Conservation (phyloP, 148 eudicot species). For the Chenopodium berlandieri region DNA sequence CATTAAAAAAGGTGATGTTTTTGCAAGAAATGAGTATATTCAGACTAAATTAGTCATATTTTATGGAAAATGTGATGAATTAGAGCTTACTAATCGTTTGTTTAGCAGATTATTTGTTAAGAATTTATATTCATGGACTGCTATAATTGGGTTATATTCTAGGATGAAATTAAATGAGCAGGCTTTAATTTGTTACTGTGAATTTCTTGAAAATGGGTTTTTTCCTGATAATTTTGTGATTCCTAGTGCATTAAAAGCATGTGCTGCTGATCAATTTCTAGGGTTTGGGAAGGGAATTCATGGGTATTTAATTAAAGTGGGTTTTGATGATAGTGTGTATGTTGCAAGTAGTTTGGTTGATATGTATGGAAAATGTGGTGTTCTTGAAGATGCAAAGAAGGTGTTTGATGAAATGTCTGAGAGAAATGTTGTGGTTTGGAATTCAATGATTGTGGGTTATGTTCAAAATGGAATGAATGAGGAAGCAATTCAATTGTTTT, state of each 20-base stretch:
- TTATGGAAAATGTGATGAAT: conserved; percentile 51
- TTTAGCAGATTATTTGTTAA: conserved; percentile 27
- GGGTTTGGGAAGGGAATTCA: conserved; percentile 50
- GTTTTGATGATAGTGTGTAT: conserved; percentile 47
- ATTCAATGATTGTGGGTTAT: conserved; percentile 52
- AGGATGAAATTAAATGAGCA: conserved; percentile 35
- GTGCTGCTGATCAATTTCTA: conserved; percentile 40
- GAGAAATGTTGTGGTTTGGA: conserved; percentile 53
- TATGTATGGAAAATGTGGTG: conserved; percentile 69
- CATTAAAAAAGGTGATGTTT: conserved; percentile 47
- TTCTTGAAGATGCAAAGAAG: conserved; percentile 36
- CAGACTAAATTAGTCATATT: conserved; percentile 54
- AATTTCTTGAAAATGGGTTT: conserved; percentile 47
- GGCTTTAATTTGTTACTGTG: conserved; percentile 35
- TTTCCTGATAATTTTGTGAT: conserved; percentile 36
- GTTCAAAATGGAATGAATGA: conserved; percentile 52
- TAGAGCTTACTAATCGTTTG: conserved; percentile 28
- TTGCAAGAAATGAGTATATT: conserved; percentile 45
- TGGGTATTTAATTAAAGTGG: conserved; percentile 46
- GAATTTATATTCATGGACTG: conserved; percentile 56
- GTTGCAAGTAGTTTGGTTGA: conserved; percentile 57
- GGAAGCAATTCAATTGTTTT: conserved; percentile 47
- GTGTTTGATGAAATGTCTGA: conserved; percentile 47
- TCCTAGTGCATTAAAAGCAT: conserved; percentile 58
- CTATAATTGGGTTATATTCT: conserved; percentile 46